These are phyloP conservation scores for Epichloe gansuensis DNA, from an alignment of 2,329 filamentous ascomycete species.

Conservation along the genomic window DNA sequence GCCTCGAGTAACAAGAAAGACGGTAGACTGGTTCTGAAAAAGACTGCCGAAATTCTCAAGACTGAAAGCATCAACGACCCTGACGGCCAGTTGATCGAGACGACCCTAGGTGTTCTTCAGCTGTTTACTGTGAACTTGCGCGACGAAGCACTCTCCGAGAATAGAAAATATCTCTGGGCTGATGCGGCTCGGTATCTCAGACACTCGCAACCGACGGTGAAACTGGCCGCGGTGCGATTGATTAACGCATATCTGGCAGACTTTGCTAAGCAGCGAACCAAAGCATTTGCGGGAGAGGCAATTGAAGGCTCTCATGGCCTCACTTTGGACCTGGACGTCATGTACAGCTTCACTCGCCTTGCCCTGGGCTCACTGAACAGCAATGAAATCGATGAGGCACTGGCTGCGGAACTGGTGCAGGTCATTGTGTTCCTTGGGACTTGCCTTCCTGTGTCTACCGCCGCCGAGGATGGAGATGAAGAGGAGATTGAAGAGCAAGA, in stretches of 20 bases:
- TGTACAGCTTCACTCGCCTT: conserved; percentile 45
- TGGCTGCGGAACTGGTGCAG: conserved; percentile 69
- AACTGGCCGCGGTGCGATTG: conserved; percentile 63
- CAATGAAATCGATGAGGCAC: conserved; percentile 52
- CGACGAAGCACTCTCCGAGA: conserved; percentile 45
- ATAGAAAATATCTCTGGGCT: conserved; percentile 57
- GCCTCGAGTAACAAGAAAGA: conserved; percentile 54
- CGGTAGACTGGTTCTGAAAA: conserved; percentile 47
- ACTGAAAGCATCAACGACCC: conserved; percentile 39
- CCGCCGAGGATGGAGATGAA: conserved; percentile 28
- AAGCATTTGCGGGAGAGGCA: conserved; percentile 39
- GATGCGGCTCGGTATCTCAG: conserved; percentile 56
- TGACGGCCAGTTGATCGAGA: conserved; percentile 64
- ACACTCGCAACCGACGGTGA: conserved; percentile 62
- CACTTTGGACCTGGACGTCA: conserved; percentile 48
- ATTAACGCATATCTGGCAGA: conserved; percentile 70
- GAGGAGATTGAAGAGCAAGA: conserved; percentile 31
- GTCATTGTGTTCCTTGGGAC: conserved; percentile 73
- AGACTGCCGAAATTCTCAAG: conserved; percentile 39
- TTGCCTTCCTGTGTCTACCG: conserved; percentile 30
- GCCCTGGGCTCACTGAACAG: conserved; percentile 45
- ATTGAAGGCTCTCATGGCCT: conserved; percentile 62
- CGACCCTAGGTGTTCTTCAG: conserved; percentile 56
- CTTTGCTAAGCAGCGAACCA: conserved; percentile 49
- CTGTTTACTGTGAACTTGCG: conserved; percentile 58